Conservation (phyloP, 1,284 basidiomycete species). For the Rhodotorula sp. region DNA sequence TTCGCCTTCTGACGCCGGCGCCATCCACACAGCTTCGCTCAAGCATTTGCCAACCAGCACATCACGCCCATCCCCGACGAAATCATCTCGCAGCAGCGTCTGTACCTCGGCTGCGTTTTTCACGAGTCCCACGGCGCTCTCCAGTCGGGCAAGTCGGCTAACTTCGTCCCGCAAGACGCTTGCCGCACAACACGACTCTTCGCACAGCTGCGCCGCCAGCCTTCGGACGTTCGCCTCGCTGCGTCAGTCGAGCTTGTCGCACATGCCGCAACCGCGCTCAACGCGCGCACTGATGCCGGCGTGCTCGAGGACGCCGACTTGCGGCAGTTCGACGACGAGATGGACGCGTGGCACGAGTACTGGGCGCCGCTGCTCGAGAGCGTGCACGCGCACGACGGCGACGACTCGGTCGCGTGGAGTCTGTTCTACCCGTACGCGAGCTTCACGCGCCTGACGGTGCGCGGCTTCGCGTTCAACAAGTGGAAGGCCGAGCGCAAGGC, state of each 20-base stretch:
- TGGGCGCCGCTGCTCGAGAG: constrained; percentile 24
- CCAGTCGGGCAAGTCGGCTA: constrained; percentile 34
- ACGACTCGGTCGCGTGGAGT: constrained; percentile 26
- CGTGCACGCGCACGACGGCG: neutral
- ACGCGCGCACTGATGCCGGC: constrained; percentile 21
- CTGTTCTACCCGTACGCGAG: constrained; percentile 32
- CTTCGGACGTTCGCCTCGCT: constrained; percentile 36
- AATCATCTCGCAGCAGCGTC: constrained; percentile 28
- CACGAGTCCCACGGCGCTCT: constrained; percentile 38
- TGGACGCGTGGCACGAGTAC: constrained; percentile 27
- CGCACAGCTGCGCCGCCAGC: constrained; percentile 23
- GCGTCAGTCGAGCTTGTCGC: constrained; percentile 38
- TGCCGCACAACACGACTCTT: constrained; percentile 36
- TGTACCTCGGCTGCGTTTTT: constrained; percentile 38
- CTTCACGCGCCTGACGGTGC: constrained; percentile 33
- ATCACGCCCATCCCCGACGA: constrained; percentile 23
- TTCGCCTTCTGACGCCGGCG: neutral
- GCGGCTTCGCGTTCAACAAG: constrained; percentile 33
- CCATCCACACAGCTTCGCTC: constrained; percentile 25
- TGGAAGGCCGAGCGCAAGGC: constrained; percentile 31
- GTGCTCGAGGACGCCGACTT: constrained; percentile 24
- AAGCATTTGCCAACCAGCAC: constrained; percentile 33
- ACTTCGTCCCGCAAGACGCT: constrained; percentile 32
- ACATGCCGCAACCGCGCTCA: constrained; percentile 14
- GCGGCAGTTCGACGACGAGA: constrained; percentile 22